Percentiles rank a stretch among this genome's conserved stretches.
These are phyloP conservation scores for Cladophialophora yegresii DNA, from an alignment of 2,329 filamentous ascomycete genomes.

Conservation along the genomic window DNA sequence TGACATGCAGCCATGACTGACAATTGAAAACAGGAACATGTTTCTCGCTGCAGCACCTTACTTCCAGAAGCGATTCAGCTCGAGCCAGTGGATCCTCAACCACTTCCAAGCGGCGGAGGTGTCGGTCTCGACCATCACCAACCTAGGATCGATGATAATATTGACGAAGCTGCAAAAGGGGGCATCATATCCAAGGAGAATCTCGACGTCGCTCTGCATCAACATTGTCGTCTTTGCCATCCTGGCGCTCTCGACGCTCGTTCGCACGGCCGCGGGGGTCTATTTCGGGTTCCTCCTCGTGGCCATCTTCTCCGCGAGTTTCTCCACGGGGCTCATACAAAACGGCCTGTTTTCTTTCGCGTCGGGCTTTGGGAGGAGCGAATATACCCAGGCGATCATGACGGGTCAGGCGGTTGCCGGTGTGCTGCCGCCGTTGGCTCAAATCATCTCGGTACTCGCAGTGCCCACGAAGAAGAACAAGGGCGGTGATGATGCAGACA, in stretches of 20 bases:
- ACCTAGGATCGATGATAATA: conserved; percentile 72
- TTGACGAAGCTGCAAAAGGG: conserved; percentile 77
- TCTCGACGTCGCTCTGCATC: conserved; percentile 72
- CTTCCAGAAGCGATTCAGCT: conserved; percentile 78
- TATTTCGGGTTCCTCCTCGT: conserved; percentile 82
- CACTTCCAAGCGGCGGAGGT: conserved; percentile 91
- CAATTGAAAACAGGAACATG: conserved; percentile 75
- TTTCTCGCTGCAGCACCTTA: conserved; percentile 93
- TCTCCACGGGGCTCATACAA: conserved; percentile 82
- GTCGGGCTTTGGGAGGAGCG: conserved; percentile 76
- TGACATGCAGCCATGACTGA: conserved; percentile 2
- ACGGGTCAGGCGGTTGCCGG: conserved; percentile 89
- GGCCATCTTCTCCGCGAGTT: conserved; percentile 77
- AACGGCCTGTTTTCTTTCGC: conserved; percentile 94
- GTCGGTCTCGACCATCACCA: conserved; percentile 81
- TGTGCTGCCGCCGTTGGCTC: conserved; percentile 81
- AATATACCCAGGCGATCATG: conserved; percentile 97
- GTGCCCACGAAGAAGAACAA: conserved; percentile 53
- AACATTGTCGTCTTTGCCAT: conserved; percentile 76
- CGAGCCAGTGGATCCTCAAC: conserved; percentile 68
- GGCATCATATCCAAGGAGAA: conserved; percentile 85
- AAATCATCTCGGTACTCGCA: conserved; percentile 78
- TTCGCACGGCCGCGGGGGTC: conserved; percentile 63
- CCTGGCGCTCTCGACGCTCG: conserved; percentile 75
- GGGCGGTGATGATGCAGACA: conserved; percentile 36